phyloP scores from a whole-genome alignment of 306 rosid species.

The Pterocarpus santalinus region DNA sequence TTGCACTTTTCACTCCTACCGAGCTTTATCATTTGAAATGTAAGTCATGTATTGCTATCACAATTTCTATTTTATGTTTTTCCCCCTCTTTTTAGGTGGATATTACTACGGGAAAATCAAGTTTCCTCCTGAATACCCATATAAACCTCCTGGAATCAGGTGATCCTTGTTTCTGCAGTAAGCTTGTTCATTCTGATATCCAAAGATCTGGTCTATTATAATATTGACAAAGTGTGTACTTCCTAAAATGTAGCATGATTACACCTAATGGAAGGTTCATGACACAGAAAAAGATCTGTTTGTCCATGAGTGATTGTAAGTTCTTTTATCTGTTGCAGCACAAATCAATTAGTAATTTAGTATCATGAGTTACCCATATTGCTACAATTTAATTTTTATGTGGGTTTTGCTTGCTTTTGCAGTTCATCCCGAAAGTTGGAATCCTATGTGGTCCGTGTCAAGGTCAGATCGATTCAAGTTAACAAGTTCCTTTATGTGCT shows the following conservation, averaged over 20 bases:
- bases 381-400: constrained; percentile 36
- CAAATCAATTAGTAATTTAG: constrained; percentile 27
- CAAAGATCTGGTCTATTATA: constrained; percentile 22
- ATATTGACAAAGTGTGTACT: constrained; percentile 24
- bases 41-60: not conserved
- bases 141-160: constrained; percentile 98
- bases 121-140: constrained; percentile 93
- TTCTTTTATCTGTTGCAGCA: constrained; percentile 31
- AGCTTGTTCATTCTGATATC: constrained; percentile 24
- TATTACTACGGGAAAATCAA: constrained; percentile 94
- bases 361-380: constrained; percentile 29
- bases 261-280: constrained; percentile 97
- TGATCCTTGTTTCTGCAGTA: constrained; percentile 44
- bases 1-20: constrained; percentile 21
- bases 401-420: constrained; percentile 46
- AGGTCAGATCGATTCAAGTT: constrained; percentile 65
- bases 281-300: constrained; percentile 91
- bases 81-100: constrained; percentile 65
- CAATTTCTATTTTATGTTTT: constrained; percentile 31
- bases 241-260: constrained; percentile 73
- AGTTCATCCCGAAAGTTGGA: constrained; percentile 99
- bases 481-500: constrained; percentile 8
- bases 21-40: constrained; percentile 20
- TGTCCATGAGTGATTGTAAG: constrained; percentile 99
- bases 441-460: constrained; percentile 99